A percentile compares a stretch with the other conserved stretches of the same genome.
Conservation (phyloP, 768 basidiomycete genomes). For the Clitopilus passeckerianus region DNA sequence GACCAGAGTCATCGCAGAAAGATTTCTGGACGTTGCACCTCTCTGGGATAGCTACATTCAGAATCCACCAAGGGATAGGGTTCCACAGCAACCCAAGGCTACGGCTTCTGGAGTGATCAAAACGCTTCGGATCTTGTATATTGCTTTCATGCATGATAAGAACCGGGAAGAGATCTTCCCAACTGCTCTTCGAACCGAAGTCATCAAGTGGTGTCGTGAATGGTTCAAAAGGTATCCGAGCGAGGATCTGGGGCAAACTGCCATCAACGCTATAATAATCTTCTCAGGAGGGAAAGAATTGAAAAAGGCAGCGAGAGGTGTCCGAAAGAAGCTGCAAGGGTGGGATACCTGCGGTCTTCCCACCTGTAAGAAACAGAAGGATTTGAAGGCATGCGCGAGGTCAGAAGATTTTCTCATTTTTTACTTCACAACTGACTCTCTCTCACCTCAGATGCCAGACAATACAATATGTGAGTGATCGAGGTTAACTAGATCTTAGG, state of each 20-base stretch:
- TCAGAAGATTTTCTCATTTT: not conserved
- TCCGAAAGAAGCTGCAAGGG: not conserved
- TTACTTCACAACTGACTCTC: not conserved
- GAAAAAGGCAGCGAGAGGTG: not conserved
- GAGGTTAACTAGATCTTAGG: too few relatives aligned
- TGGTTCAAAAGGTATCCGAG: not conserved
- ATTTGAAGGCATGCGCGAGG: not conserved
- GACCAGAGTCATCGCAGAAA: constrained; percentile 9
- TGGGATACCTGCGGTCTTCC: not conserved
- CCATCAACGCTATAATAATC: not conserved
- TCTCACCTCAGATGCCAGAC: not conserved
- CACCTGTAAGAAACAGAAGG: not conserved
- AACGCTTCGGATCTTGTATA: not conserved
- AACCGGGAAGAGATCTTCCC: not conserved
- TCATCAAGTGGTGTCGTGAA: not conserved
- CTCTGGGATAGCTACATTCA: constrained; percentile 10
- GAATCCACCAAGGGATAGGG: not conserved
- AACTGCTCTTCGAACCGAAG: not conserved
- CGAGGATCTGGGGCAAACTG: not conserved
- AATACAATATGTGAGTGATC: not conserved
- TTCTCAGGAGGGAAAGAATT: not conserved
- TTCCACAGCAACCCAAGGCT: not conserved
- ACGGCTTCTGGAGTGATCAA: not conserved
- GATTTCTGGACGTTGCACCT: constrained; percentile 4
- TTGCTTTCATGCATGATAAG: not conserved